These are phyloP conservation scores for Oemleria cerasiformis DNA, from an alignment of 306 rosid genomes.

Conservation along the genomic window DNA sequence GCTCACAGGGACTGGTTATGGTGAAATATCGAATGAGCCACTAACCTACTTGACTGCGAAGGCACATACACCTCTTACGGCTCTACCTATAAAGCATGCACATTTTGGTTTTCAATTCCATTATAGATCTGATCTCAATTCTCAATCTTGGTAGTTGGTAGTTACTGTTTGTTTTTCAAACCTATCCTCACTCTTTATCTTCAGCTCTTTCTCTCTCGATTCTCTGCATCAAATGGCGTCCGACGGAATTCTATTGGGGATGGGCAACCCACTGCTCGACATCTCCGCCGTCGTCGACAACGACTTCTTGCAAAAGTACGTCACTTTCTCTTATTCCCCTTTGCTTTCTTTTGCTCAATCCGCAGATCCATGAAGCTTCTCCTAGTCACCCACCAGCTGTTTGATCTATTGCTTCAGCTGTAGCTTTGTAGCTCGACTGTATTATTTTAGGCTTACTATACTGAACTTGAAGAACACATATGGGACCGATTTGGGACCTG, in stretches of 20 bases:
- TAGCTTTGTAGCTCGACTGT: no score
- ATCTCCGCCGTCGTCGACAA: constrained; percentile 76
- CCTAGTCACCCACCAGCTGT: not conserved
- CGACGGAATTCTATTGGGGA: not conserved
- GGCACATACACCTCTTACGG: no score
- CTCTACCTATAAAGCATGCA: no score
- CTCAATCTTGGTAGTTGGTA: no score
- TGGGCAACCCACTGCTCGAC: constrained; percentile 64
- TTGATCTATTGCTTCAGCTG: constrained; percentile 6
- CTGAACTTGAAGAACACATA: not conserved
- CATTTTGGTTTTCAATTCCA: no score
- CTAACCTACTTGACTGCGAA: no score
- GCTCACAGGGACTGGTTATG: no score
- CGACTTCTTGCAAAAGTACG: constrained; percentile 55
- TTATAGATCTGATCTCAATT: no score
- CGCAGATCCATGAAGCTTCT: not conserved
- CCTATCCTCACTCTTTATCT: no score
- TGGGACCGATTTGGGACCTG: not conserved
- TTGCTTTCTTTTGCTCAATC: not conserved
- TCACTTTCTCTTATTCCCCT: not conserved
- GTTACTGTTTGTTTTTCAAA: no score
- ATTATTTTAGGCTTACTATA: not conserved
- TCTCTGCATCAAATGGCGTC: not conserved
- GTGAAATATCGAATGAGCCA: no score
- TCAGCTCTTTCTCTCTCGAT: no score